Conservation (phyloP, 225 moss, liverwort and hornwort genomes). For the Pleurozium schreberi region DNA sequence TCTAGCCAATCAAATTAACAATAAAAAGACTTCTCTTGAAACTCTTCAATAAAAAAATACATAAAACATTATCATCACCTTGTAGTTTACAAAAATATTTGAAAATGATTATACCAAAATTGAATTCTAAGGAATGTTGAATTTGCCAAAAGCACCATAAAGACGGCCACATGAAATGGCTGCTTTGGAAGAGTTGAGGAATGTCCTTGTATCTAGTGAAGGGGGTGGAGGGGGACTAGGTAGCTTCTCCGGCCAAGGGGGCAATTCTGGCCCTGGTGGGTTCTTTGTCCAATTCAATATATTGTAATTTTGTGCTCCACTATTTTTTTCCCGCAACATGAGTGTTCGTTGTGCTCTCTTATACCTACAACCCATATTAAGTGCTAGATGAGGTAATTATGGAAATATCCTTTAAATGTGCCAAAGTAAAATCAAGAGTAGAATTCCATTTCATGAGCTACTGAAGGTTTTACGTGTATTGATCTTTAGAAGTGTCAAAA, state of each 20-base stretch:
- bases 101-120: neutral
- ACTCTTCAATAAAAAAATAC: neutral
- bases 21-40: neutral
- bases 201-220: neutral
- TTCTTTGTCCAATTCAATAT: conserved; percentile 18
- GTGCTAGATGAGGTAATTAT: too few relatives aligned
- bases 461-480: neutral
- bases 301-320: conserved; percentile 2
- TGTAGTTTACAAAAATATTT: neutral
- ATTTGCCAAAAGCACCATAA: conserved; percentile 5
- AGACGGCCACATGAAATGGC: neutral
- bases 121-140: neutral
- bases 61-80: neutral
- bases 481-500: neutral
- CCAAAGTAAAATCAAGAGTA: neutral
- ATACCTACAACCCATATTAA: neutral
- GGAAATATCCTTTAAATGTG: fast-evolving
- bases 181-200: conserved; percentile 9
- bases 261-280: neutral
- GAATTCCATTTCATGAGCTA: neutral
- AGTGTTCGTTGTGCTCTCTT: neutral
- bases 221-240: neutral
- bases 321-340: neutral
- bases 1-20: neutral
- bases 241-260: conserved; percentile 1